Evolutionary conservation across 805 yeast genomes (phyloP), one percentile per base, ranked within the genome.

Genomic region (Candida piceae): DNA sequence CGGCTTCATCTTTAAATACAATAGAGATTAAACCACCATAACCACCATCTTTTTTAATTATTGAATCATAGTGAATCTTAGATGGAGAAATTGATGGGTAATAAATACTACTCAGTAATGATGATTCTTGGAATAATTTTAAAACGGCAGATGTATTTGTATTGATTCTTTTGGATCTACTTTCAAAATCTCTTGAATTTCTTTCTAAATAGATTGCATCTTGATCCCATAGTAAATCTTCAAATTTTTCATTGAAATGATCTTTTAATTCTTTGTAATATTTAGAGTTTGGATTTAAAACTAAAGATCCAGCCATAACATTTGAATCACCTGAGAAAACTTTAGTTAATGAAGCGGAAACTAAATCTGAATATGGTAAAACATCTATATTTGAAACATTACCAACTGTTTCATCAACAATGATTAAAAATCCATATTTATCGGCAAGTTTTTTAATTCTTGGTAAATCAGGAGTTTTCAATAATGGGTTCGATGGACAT

Each of bases 391-490:
- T 93, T 42, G 84, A 70, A 53, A 87, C 81, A 52, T 93, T 93
- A 12, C 97, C 97, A 16, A 89, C 84, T 1, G 97, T 93, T 55
- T 93, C 98, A 62, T 93, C 98, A 27, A 93, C 82, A 13, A 85
- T 84, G 23, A 93, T 77, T 12, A 80, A 79, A 61, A 93, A 93
- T 2, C 73, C 70, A 62, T 72, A 84, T 48, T 80, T 67, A 41
- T 76, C 76, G 4, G 95, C 78, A 37, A 93, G 68, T 37, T 69
- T 55, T 38, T 81, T 72, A 40, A 88, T 73, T 48, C 78, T 73
- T 29, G 57, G 57, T 52, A 93, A 64, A 56, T 94, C 76, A 1
- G 96, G 95, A 31, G 95, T 83, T 53, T 78, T 83, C 44, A 94
- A 66, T 42, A 89, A 65, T n/a, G 97, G 97, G 58, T 89, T 89